Base-by-base conservation (phyloP, 805 yeast genomes). In the Ogataea allantospora region DNA sequence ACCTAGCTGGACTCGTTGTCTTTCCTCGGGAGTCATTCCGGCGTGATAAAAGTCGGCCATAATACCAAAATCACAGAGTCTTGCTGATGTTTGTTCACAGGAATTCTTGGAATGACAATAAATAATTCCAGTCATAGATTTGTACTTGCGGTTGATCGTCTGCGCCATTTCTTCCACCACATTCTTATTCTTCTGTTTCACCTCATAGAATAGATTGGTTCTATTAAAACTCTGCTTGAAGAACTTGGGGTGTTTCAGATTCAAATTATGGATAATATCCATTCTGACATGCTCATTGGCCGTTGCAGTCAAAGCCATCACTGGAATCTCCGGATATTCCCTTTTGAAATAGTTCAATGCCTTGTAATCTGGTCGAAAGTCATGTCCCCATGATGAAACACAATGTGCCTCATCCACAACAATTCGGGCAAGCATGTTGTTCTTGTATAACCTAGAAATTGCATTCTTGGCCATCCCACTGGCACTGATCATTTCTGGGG, bases 351-450 rank as follows among this genome's bases (percentile, higher is more conserved):
- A 73, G 23, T 78, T 77, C 55, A 93, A 68, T 8, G 81, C 83
- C 52, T 88, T 86, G 65, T 93, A 93, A 60, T 93, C 98, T 0
- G 98, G 97, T 35, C 99, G 71, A 60, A 93, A 93, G 62, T 93
- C 99, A 62, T 93, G 99, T 14, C 99, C 99, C 99, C 99, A 93
- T 8, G 95, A 83, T 35, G 96, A 87, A 30, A 93, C 95, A 71
- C 99, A 93, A 64, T 93, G 99, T 0, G 99, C 99, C 57, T 88
- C 99, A 64, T 93, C 99, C 30, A 93, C 88, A 8, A 93, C 96
- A 25, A 93, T 73, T 37, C 98, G 69, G 0, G 97, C 95, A 24
- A 93, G 65, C 50, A 67, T 65, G 10, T 72, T 66, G 19, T 70
- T 71, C 12, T 68, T 65, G 57, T 83, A 69, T 6, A 93, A 65